These are phyloP conservation scores for Ochetophila trinervis DNA, from an alignment of 306 rosid species.

Conservation along the genomic window DNA sequence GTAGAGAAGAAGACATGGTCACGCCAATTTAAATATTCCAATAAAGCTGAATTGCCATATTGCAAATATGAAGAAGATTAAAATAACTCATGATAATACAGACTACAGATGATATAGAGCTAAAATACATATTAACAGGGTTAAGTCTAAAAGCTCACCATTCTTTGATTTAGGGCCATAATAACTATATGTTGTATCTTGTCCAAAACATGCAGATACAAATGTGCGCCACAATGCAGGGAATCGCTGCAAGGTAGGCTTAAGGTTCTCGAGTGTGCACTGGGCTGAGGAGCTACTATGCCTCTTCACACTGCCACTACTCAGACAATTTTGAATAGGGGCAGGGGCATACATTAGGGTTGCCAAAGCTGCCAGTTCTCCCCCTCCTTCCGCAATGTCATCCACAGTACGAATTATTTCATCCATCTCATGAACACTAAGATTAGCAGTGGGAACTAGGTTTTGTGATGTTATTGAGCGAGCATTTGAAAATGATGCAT, in stretches of 20 bases:
- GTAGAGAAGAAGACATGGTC: slow-evolving; percentile 75
- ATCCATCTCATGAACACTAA: slow-evolving; percentile 61
- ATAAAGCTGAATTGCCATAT: slow-evolving; percentile 49
- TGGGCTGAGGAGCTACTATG: slow-evolving; percentile 75
- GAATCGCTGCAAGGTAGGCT: slow-evolving; percentile 76
- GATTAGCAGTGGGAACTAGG: slow-evolving; percentile 57
- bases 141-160: slow-evolving; percentile 50
- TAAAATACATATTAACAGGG: slow-evolving; percentile 16
- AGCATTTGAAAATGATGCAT: slow-evolving; percentile 87
- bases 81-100: slow-evolving; percentile 9
- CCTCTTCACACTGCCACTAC: slow-evolving; percentile 77
- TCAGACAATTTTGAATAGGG: slow-evolving; percentile 79
- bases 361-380: slow-evolving; percentile 94
- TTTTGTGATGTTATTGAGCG: slow-evolving; percentile 60
- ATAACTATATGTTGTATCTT: slow-evolving; percentile 51
- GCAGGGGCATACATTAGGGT: slow-evolving; percentile 79
- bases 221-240: slow-evolving; percentile 86
- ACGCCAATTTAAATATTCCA: slow-evolving; percentile 84
- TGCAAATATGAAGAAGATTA: slow-evolving; percentile 8
- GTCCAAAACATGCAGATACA: slow-evolving; percentile 75
- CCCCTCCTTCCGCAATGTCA: slow-evolving; percentile 97
- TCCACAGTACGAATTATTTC: slow-evolving; percentile 90
- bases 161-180: slow-evolving; percentile 57
- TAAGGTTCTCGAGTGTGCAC: slow-evolving; percentile 92
- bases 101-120: slow-evolving; percentile 7